Percentiles rank a stretch among this genome's conserved stretches.
These are phyloP conservation scores for Zalaria sp. DNA, from an alignment of 2,329 filamentous ascomycete species.

Conservation along the genomic window DNA sequence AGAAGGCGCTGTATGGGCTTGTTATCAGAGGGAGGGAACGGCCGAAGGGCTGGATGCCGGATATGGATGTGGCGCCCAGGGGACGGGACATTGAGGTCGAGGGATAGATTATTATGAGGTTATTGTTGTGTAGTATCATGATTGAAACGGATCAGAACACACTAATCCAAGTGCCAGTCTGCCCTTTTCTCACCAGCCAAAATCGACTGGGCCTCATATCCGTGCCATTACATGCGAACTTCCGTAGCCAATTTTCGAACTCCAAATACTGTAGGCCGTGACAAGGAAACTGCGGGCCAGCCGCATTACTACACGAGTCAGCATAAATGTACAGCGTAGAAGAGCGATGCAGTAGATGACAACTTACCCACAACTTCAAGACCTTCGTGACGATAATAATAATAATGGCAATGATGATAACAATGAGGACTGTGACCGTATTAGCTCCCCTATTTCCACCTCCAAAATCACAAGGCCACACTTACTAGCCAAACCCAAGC, in stretches of 20 bases:
- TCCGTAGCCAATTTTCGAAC: too few relatives aligned
- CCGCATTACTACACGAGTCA: too few relatives aligned
- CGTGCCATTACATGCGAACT: too few relatives aligned
- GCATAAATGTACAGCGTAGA: too few relatives aligned
- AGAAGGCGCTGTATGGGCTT: conserved; percentile 77
- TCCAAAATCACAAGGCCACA: conserved; percentile 13
- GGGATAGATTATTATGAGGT: conserved; percentile 3
- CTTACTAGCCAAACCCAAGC: conserved; percentile 58
- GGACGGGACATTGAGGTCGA: conserved; percentile 24
- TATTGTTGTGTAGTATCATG: too few relatives aligned
- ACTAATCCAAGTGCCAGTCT: conserved; percentile 7
- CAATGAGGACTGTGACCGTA: conserved; percentile 12
- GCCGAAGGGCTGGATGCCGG: conserved; percentile 84
- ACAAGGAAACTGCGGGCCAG: too few relatives aligned
- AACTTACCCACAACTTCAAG: not conserved
- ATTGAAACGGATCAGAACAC: too few relatives aligned
- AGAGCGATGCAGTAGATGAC: too few relatives aligned
- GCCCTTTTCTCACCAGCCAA: not conserved
- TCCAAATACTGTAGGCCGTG: too few relatives aligned
- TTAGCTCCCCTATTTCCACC: not conserved
- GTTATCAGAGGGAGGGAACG: conserved; percentile 76
- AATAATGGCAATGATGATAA: conserved; percentile 24
- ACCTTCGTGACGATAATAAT: conserved; percentile 14
- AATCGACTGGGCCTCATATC: too few relatives aligned
- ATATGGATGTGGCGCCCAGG: conserved; percentile 38